Evolutionary conservation across 2,329 filamentous ascomycete species (phyloP), one percentile per base, ranked within the genome.

Genomic region (Claviceps africana): DNA sequence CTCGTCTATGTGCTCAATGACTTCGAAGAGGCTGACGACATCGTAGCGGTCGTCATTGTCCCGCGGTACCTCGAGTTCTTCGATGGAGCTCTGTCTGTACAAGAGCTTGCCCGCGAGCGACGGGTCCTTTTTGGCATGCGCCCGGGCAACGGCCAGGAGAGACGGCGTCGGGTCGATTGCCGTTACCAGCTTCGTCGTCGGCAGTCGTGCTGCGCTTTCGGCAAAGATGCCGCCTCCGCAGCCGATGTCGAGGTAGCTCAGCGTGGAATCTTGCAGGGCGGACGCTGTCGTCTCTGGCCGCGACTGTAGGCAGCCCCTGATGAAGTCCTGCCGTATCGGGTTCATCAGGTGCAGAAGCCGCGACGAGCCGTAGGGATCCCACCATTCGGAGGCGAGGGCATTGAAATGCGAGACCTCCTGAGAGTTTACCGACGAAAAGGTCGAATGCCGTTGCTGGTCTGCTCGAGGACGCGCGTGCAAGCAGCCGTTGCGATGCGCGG

Each of bases 151-250:
- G 53, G 75, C 72, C 9, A 94, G 74, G 30, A 93, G 86, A 44
- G 81, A 79, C 1, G 81, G 75, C 13, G 83, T 86, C 0, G 88
- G 86, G 67, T 94, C 88, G 58, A 94, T 84, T 47, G 83, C 88
- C 0, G 82, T 83, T 2, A 93, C 86, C 49, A 72, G 76, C 2
- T 65, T 63, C 0, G 85, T 86, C 43, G 70, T 73, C 0, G 77
- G 69, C 35, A 90, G 69, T 6, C 88, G 77, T 1, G 88, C 87
- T 0, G 87, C 86, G 19, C 81, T 86, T 68, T 97, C 93, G 53
- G 91, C 89, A 65, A 97, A 96, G 66, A 97, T 97, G 56, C 93
- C 93, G 22, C 91, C 93, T 56, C 93, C 93, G 68, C 93, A 97
- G 58, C 93, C 93, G 54, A 98, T 80, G 67, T 98, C 93, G 51